Conservation (phyloP, 176 grass and related monocot species). For the Rhynchospora breviuscula region DNA sequence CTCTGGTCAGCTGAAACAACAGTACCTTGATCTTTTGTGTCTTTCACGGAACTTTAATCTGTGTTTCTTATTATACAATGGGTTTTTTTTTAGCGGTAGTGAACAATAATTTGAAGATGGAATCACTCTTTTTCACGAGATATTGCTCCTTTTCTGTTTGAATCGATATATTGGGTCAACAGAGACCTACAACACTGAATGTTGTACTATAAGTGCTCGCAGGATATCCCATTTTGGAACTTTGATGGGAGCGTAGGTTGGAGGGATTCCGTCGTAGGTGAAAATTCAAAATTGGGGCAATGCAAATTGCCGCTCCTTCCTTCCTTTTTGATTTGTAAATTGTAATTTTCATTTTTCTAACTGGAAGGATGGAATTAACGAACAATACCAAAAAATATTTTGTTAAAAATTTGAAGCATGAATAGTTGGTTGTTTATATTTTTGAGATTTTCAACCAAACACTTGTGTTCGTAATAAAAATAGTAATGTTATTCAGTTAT, state of each 20-base stretch:
- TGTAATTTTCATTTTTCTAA: not conserved
- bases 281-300: slow-evolving; percentile 1
- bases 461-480: no score
- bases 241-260: not conserved
- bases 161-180: not conserved
- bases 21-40: not conserved
- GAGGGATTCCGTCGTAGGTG: not conserved
- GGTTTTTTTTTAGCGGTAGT: not conserved
- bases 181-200: not conserved
- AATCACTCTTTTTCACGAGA: not conserved
- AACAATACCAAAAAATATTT: no score
- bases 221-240: no score
- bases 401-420: no score
- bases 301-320: slow-evolving; percentile 1
- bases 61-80: not conserved
- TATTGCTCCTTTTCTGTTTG: not conserved
- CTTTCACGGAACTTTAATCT: no score
- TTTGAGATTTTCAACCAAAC: no score
- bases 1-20: not conserved
- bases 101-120: not conserved
- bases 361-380: not conserved
- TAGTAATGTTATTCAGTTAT: no score
- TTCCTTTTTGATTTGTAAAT: not conserved
- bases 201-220: not conserved
- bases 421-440: no score